Evolutionary conservation across 768 basidiomycete species (phyloP).

Genomic region (Termitomyces titanicus): DNA sequence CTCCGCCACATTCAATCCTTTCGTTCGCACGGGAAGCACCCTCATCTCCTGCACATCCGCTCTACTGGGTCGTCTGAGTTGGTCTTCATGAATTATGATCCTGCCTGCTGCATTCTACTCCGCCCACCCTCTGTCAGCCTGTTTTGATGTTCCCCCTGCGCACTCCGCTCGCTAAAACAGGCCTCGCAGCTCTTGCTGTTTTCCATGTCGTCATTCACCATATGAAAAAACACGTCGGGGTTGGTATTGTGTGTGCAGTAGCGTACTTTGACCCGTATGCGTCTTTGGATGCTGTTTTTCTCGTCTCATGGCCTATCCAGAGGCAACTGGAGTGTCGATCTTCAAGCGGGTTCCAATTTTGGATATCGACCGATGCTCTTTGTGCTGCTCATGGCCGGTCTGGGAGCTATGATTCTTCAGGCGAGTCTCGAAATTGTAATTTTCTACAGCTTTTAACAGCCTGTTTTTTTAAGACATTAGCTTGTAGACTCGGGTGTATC

Average conservation of each 20-base stretch:
- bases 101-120: constrained; percentile 5
- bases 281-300: background rate
- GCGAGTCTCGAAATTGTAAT: constrained; percentile 21
- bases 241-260: constrained; percentile 68
- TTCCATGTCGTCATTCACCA: constrained; percentile 20
- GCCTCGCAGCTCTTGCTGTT: background rate
- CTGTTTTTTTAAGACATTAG: constrained; percentile 48
- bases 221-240: constrained; percentile 48
- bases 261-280: constrained; percentile 73
- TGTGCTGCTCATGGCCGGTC: constrained; percentile 57
- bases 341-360: constrained; percentile 71
- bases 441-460: background rate
- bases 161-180: background rate
- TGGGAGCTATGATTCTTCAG: constrained; percentile 70
- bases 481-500: constrained; percentile 65
- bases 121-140: constrained; percentile 5
- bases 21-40: constrained; percentile 28
- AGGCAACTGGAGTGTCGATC: constrained; percentile 80
- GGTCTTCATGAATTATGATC: constrained; percentile 27
- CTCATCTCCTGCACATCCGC: background rate
- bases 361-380: constrained; percentile 73
- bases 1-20: background rate
- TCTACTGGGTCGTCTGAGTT: constrained; percentile 27
- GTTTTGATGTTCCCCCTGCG: background rate
- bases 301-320: constrained; percentile 22